These are phyloP conservation scores for Fusarium miscanthi DNA, from an alignment of 2,329 filamentous ascomycete genomes.

Conservation along the genomic window DNA sequence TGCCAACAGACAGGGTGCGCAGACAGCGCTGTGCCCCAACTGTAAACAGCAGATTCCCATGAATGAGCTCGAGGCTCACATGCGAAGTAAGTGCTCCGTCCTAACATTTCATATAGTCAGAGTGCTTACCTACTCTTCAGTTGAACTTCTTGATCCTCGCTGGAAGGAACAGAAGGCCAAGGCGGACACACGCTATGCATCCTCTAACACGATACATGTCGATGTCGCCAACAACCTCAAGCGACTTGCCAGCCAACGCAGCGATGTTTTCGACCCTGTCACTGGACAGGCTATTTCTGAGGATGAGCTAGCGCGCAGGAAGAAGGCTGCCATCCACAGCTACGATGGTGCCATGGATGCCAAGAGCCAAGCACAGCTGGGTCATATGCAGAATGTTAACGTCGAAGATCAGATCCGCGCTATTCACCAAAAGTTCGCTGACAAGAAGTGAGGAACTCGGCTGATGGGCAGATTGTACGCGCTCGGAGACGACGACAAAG, in stretches of 20 bases:
- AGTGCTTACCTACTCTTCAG: conserved; percentile 60
- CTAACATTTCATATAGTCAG: background rate
- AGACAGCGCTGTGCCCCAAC: conserved; percentile 87
- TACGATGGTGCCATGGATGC: conserved; percentile 75
- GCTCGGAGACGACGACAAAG: background rate
- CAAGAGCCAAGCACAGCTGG: conserved; percentile 64
- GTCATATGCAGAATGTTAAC: conserved; percentile 75
- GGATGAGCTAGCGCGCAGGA: conserved; percentile 79
- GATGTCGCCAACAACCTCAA: conserved; percentile 96
- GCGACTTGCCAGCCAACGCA: conserved; percentile 88
- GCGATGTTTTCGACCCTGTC: conserved; percentile 84
- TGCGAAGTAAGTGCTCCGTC: conserved; percentile 73
- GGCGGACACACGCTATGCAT: conserved; percentile 83
- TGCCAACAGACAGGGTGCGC: conserved; percentile 71
- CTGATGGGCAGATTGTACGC: background rate
- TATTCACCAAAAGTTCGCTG: conserved; percentile 66
- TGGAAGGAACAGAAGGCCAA: conserved; percentile 98
- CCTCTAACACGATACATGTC: conserved; percentile 84
- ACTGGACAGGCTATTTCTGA: conserved; percentile 76
- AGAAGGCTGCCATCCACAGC: conserved; percentile 74
- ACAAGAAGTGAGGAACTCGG: conserved; percentile 48
- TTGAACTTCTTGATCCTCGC: conserved; percentile 90
- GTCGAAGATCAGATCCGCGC: conserved; percentile 86
- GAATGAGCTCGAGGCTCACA: conserved; percentile 89
- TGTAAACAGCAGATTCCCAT: conserved; percentile 91